Conservation (phyloP, 768 basidiomycete species). For the Boletellus ananas region DNA sequence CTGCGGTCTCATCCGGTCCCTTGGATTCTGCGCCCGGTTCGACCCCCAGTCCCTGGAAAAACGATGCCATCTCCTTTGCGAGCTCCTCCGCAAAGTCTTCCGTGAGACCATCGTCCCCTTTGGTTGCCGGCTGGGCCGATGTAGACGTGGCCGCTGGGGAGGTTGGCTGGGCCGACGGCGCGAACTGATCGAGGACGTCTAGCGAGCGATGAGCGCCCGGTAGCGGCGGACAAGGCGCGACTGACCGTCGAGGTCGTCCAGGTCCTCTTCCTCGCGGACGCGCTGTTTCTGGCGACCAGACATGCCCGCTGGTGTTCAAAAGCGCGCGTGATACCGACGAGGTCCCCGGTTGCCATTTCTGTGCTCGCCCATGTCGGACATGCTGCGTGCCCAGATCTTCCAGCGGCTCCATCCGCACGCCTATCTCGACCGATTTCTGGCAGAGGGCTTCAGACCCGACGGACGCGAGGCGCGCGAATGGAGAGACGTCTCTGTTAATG, state of each 20-base stretch:
- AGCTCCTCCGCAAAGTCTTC: conserved; percentile 39
- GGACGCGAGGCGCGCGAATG: conserved; percentile 67
- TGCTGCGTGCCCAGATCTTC: conserved; percentile 49
- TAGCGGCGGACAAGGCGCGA: background rate
- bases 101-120: conserved; percentile 10
- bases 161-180: conserved; percentile 14
- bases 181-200: conserved; percentile 52
- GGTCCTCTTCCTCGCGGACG: conserved; percentile 36
- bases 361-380: conserved; percentile 17
- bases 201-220: conserved; percentile 8
- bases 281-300: conserved; percentile 11
- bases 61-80: conserved; percentile 41
- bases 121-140: conserved; percentile 11
- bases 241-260: conserved; percentile 43
- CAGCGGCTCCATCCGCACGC: conserved; percentile 85
- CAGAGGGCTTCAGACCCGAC: conserved; percentile 77
- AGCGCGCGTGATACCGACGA: background rate
- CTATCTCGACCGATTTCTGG: conserved; percentile 84
- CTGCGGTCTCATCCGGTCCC: conserved; percentile 1
- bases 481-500: conserved; percentile 74
- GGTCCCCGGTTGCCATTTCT: conserved; percentile 1
- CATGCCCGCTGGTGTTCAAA: conserved; percentile 4
- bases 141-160: conserved; percentile 16
- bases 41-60: conserved; percentile 29
- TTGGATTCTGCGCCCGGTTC: conserved; percentile 18